Conservation (phyloP, 2,329 filamentous ascomycete species). For the Apiospora malaysiana region DNA sequence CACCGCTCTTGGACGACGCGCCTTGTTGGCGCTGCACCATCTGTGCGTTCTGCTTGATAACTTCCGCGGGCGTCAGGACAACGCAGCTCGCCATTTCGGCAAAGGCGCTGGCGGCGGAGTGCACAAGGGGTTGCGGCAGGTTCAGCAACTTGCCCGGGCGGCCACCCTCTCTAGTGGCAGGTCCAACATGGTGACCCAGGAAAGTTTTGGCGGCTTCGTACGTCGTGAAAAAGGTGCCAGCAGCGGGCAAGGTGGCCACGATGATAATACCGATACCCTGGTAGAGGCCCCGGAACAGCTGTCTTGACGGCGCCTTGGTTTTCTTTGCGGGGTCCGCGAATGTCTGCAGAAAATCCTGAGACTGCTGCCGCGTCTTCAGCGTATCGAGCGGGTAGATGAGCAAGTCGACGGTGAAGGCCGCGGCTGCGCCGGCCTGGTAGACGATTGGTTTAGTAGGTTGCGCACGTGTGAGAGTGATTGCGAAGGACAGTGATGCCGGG, state of each 20-base stretch:
- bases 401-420: conserved; percentile 85
- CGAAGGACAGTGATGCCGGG: not conserved
- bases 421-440: conserved; percentile 78
- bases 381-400: conserved; percentile 90
- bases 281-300: conserved; percentile 74
- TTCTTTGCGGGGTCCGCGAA: conserved; percentile 65
- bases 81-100: conserved; percentile 87
- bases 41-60: conserved; percentile 93
- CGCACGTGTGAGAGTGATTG: not conserved
- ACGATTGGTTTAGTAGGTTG: not conserved
- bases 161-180: not conserved
- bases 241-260: conserved; percentile 80
- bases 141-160: conserved; percentile 51
- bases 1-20: conserved; percentile 7
- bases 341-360: conserved; percentile 72
- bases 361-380: conserved; percentile 85
- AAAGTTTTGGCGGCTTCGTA: conserved; percentile 79
- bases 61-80: conserved; percentile 86
- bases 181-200: conserved; percentile 48
- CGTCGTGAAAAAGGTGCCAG: conserved; percentile 87
- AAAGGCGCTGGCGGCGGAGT: conserved; percentile 74
- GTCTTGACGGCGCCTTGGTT: conserved; percentile 46
- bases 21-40: conserved; percentile 61
- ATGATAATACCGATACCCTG: conserved; percentile 88
- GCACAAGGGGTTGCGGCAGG: conserved; percentile 71